A percentile compares a stretch with the other conserved stretches of the same genome.
phyloP scores from a whole-genome alignment of 2,329 filamentous ascomycete species.

The Trichophyton schoenleinii region DNA sequence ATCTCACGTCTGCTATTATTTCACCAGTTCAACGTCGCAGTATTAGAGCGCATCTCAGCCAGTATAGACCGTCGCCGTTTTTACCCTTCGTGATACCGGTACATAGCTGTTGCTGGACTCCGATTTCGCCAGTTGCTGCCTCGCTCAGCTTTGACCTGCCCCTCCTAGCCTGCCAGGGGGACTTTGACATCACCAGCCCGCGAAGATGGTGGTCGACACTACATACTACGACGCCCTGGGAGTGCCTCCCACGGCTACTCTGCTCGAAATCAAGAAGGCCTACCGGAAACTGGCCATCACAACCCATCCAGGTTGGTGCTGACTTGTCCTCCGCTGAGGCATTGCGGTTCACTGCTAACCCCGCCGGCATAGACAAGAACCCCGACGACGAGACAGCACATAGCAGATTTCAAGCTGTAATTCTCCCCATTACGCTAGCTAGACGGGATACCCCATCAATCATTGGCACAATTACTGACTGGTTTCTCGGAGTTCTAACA shows the following conservation, averaged over 20 bases:
- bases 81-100: background rate
- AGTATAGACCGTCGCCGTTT: background rate
- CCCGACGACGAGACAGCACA: slow-evolving; percentile 89
- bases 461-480: background rate
- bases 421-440: slow-evolving; percentile 13
- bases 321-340: background rate
- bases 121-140: background rate
- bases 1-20: background rate
- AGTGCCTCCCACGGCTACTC: slow-evolving; percentile 71
- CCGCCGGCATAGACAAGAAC: slow-evolving; percentile 65
- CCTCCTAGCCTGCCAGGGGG: background rate
- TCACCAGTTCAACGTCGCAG: background rate
- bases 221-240: slow-evolving; percentile 78
- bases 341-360: slow-evolving; percentile 11
- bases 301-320: slow-evolving; percentile 62
- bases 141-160: background rate
- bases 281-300: slow-evolving; percentile 91
- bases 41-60: background rate
- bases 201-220: slow-evolving; percentile 70
- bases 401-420: slow-evolving; percentile 81
- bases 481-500: slow-evolving; percentile 17
- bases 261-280: slow-evolving; percentile 92
- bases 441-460: no score
- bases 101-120: background rate
- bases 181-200: background rate